phyloP scores from a whole-genome alignment of 1,284 basidiomycete genomes.

The Cutaneotrichosporon spelunceum region DNA sequence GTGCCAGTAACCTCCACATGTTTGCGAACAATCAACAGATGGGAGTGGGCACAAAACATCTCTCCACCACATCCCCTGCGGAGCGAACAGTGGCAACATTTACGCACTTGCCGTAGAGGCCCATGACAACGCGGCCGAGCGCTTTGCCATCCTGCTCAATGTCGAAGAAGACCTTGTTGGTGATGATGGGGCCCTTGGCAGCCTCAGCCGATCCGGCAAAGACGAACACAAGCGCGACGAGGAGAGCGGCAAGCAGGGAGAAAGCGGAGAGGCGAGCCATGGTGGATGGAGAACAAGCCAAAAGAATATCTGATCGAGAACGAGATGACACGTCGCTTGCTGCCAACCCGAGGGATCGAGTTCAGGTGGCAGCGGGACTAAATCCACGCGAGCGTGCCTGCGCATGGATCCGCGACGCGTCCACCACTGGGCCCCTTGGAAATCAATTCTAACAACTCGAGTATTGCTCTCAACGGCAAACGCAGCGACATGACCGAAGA shows the following conservation, averaged over 20 bases:
- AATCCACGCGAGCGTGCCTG: neutral
- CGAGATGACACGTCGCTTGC: neutral
- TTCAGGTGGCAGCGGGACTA: neutral
- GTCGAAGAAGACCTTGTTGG: conserved; percentile 88
- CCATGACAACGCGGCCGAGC: conserved; percentile 76
- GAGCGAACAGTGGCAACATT: neutral
- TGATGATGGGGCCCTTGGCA: conserved; percentile 66
- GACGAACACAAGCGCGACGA: conserved; percentile 59
- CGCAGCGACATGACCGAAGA: conserved; percentile 56
- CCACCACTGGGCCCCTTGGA: conserved; percentile 6
- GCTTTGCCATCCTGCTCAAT: conserved; percentile 81
- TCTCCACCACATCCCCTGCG: neutral
- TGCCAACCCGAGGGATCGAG: neutral
- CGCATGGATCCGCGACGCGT: neutral
- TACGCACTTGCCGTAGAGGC: conserved; percentile 72
- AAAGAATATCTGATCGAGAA: neutral
- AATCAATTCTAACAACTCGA: neutral
- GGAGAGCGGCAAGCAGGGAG: conserved; percentile 63
- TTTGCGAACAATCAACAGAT: neutral
- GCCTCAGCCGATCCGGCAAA: conserved; percentile 38
- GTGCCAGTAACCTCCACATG: neutral
- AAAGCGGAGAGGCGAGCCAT: conserved; percentile 61
- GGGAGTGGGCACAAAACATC: no score
- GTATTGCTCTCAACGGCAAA: neutral
- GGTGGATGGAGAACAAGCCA: conserved; percentile 15